phyloP scores from a whole-genome alignment of 495 filamentous ascomycete genomes.

The Neurospora africana region DNA sequence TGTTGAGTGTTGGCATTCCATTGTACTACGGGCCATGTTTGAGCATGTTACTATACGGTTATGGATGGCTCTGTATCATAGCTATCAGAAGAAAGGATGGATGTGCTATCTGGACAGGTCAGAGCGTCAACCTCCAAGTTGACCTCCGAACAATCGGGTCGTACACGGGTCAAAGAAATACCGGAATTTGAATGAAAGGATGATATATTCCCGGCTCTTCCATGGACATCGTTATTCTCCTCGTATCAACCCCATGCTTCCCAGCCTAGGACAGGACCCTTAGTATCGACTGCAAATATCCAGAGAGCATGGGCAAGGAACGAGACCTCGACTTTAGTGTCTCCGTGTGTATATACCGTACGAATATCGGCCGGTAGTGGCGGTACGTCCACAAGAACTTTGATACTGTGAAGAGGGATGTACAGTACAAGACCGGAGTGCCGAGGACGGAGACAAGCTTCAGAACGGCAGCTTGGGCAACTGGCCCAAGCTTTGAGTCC shows the following conservation, averaged over 20 bases:
- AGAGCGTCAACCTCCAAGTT: neutral
- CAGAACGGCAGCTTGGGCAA: neutral
- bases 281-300: neutral
- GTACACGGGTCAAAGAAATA: neutral
- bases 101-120: neutral
- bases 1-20: neutral
- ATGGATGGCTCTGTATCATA: neutral
- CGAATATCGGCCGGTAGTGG: neutral
- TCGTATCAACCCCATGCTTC: neutral
- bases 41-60: neutral
- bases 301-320: neutral
- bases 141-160: neutral
- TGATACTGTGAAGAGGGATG: neutral
- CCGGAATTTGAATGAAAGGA: neutral
- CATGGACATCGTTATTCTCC: neutral
- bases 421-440: neutral
- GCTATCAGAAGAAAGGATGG: neutral
- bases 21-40: neutral
- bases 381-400: neutral
- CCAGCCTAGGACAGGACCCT: neutral
- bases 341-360: neutral
- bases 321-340: neutral
- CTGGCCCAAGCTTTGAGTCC: neutral
- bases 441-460: neutral
- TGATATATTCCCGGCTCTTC: neutral